Evolutionary conservation across 139 green algal genomes (phyloP).

Genomic region (Chlamydomonas schloesseri): DNA sequence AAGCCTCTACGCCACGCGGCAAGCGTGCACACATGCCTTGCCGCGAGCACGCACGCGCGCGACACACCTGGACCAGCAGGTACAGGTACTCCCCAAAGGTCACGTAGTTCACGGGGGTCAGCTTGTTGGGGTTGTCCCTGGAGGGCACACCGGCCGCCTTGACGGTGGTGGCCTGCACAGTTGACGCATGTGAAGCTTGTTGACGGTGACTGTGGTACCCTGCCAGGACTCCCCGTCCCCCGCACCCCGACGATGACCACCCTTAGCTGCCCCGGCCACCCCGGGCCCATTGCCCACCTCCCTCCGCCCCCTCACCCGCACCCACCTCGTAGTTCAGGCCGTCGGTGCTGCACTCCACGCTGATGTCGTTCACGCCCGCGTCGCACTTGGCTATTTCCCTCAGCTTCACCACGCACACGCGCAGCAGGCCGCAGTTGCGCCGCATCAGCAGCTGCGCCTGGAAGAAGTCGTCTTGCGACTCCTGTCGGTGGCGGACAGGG

Average conservation of each 20-base stretch:
- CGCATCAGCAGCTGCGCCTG: constrained; percentile 46
- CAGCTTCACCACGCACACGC: constrained; percentile 32
- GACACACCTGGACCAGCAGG: constrained; percentile 29
- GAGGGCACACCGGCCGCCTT: neutral
- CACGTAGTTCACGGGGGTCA: no score
- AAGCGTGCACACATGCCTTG: no score
- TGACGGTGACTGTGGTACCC: no score
- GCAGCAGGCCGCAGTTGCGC: constrained; percentile 53
- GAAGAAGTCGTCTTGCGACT: neutral
- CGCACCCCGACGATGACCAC: no score
- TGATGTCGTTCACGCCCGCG: neutral
- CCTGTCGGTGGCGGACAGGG: neutral
- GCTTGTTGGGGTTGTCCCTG: no score
- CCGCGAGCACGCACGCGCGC: neutral
- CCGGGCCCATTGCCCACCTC: no score
- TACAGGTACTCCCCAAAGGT: neutral
- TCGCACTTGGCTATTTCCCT: no score
- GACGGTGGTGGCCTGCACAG: neutral
- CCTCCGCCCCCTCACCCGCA: no score
- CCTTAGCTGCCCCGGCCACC: no score
- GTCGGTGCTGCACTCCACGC: neutral
- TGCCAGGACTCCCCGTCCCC: no score
- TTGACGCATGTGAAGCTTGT: no score
- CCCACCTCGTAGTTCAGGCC: constrained; percentile 13
- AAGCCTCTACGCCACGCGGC: no score